Conservation (phyloP, 2,329 filamentous ascomycete genomes). For the Exophiala sp. region DNA sequence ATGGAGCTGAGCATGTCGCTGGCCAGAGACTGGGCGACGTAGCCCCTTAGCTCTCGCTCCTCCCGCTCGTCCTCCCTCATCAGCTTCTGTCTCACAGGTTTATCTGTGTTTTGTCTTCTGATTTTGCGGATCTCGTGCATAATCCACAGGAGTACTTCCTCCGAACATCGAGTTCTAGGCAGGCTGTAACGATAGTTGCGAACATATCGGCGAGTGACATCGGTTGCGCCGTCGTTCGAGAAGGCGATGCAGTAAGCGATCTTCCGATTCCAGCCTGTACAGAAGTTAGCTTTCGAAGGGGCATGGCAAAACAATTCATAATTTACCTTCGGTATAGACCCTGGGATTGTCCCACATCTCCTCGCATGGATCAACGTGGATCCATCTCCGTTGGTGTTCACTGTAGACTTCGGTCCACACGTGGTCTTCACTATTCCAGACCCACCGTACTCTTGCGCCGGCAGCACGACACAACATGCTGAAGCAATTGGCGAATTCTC, state of each 20-base stretch:
- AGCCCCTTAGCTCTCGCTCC: constrained; percentile 43
- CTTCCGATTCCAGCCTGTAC: constrained; percentile 79
- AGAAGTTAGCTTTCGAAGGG: constrained; percentile 3
- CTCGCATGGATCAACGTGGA: constrained; percentile 94
- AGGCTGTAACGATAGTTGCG: constrained; percentile 49
- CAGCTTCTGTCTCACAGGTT: constrained; percentile 62
- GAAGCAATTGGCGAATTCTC: constrained; percentile 98
- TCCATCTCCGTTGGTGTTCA: constrained; percentile 84
- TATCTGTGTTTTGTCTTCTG: constrained; percentile 75
- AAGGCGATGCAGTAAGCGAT: constrained; percentile 97
- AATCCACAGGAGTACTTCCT: constrained; percentile 85
- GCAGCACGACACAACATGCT: constrained; percentile 95
- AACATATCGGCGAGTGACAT: constrained; percentile 62
- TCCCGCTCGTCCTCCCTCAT: constrained; percentile 46
- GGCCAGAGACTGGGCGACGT: constrained; percentile 42
- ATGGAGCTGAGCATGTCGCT: constrained; percentile 42
- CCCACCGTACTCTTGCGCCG: constrained; percentile 86
- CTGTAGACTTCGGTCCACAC: constrained; percentile 98
- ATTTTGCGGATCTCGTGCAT: constrained; percentile 84
- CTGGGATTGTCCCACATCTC: constrained; percentile 92
- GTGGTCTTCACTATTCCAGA: constrained; percentile 97
- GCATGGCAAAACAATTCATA: neutral
- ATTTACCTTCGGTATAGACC: constrained; percentile 75
- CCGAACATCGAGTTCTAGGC: constrained; percentile 73
- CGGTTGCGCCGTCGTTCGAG: constrained; percentile 73